Evolutionary conservation across 108 stramenopile genomes (phyloP).

Genomic region (Schizochytrium sp.): DNA sequence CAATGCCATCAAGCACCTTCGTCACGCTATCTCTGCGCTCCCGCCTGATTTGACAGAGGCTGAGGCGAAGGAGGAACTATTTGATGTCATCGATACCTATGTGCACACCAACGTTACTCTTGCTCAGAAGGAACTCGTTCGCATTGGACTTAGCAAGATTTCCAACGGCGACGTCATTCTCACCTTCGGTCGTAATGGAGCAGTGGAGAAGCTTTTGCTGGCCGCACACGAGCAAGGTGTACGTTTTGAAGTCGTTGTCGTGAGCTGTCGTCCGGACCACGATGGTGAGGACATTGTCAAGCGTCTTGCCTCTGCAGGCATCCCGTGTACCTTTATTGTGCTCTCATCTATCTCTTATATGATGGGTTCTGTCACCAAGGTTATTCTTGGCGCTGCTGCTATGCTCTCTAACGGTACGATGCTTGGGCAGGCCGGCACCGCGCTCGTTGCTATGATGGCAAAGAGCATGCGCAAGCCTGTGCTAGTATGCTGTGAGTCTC

Average conservation of each 20-base stretch:
- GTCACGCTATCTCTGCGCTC: conserved; percentile 84
- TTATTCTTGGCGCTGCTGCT: conserved; percentile 95
- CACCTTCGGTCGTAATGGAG: conserved; percentile 85
- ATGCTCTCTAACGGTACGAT: conserved; percentile 95
- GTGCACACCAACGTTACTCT: conserved; percentile 87
- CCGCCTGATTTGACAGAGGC: conserved; percentile 84
- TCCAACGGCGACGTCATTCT: conserved; percentile 91
- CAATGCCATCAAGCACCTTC: conserved; percentile 91
- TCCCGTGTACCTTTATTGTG: conserved; percentile 87
- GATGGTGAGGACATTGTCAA: conserved; percentile 85
- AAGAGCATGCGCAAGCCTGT: conserved; percentile 88
- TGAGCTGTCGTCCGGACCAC: conserved; percentile 85
- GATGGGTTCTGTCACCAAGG: conserved; percentile 94
- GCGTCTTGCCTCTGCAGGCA: conserved; percentile 79
- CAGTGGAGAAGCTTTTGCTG: conserved; percentile 77
- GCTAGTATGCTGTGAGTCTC: conserved; percentile 96
- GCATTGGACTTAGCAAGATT: conserved; percentile 84
- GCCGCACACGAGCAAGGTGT: conserved; percentile 70
- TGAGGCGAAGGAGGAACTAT: conserved; percentile 82
- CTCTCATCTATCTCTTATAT: conserved; percentile 91
- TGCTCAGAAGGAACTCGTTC: conserved; percentile 88
- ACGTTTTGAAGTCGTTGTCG: conserved; percentile 89
- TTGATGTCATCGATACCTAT: conserved; percentile 87
- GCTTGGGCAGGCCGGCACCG: conserved; percentile 90
- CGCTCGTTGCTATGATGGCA: conserved; percentile 92